Evolutionary conservation across 257 asterid genomes (phyloP), one percentile per base, ranked within the genome.

Genomic region (Gentiana dahurica): DNA sequence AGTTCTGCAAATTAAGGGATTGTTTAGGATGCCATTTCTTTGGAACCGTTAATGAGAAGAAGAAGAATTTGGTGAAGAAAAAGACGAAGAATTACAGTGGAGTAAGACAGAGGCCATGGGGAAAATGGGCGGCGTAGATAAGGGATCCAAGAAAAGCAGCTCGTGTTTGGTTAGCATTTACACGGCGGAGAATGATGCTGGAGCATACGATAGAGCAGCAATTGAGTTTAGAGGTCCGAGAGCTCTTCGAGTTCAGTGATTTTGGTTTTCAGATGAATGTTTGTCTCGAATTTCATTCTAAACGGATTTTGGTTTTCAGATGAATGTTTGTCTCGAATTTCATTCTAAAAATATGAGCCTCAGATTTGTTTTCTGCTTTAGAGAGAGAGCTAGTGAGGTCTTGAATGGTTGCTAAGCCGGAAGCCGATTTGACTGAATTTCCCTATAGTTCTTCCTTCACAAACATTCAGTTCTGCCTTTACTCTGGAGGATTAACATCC

Each of bases 241-340:
- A 65, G 85, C 89, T 78, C 90, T 65, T 84, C 87, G 33, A 89
- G 75, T 52, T 80, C 95, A 51, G 65, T 68, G 64, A 79, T 68
- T 74, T 72, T 72, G 61, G 65, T 68, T 62, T 71, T 66, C 9
- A 85, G 86, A 63, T 68, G 81, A 13, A 62, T 65, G 62, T 78
- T 82, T 34, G 79, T 76, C 65, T 79, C 91, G 11, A 82, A 65
- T 54, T n/a, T 73, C 81, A 34, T 81, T 89, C 72, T 83, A 95
- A 15, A 89, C 67, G 70, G 64, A 79, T 68, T 74, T 72, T 72
- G 61, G 65, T 68, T 62, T 71, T 66, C 9, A 85, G 86, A 63
- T 68, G 81, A 13, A 62, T 65, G 62, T 78, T 82, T 34, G 79
- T 76, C 65, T 79, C 91, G 11, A 82, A 65, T 54, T n/a, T 73